Evolutionary conservation across 768 basidiomycete genomes (phyloP).

Genomic region (Kockovaella imperatae): DNA sequence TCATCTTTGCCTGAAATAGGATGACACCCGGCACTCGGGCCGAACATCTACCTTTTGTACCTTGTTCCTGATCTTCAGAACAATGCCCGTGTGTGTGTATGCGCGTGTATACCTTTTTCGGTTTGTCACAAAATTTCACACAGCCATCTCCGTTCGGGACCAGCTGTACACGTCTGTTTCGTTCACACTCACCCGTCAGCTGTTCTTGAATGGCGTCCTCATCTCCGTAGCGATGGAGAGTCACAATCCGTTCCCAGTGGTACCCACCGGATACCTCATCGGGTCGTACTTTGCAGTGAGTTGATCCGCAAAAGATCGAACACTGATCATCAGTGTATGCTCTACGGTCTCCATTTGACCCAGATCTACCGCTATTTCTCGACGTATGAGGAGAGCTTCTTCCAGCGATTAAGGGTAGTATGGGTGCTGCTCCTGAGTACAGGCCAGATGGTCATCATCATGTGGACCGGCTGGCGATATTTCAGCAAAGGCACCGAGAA

Average conservation of each 20-base stretch:
- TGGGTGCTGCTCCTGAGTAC: constrained; percentile 30
- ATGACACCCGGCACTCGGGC: no score
- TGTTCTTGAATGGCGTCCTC: no score
- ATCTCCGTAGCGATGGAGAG: no score
- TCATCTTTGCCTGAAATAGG: no score
- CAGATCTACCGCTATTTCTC: constrained; percentile 28
- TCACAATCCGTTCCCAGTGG: constrained; percentile 28
- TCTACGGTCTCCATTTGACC: constrained; percentile 30
- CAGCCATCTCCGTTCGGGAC: no score
- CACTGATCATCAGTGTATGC: constrained; percentile 6
- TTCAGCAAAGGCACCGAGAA: constrained; percentile 25
- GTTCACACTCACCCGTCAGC: no score
- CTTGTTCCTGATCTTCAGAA: no score
- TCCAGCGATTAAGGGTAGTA: constrained; percentile 12
- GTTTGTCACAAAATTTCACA: no score
- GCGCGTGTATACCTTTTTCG: no score
- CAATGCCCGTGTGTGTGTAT: no score
- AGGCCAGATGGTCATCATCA: constrained; percentile 32
- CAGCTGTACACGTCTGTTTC: no score
- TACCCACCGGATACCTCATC: constrained; percentile 22
- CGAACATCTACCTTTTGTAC: no score
- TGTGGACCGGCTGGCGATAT: constrained; percentile 24
- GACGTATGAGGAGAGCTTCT: constrained; percentile 6
- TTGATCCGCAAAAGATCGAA: not conserved
- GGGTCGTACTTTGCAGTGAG: constrained; percentile 22